Conservation (phyloP, 2,329 filamentous ascomycete species). For the Cadophora gregata region DNA sequence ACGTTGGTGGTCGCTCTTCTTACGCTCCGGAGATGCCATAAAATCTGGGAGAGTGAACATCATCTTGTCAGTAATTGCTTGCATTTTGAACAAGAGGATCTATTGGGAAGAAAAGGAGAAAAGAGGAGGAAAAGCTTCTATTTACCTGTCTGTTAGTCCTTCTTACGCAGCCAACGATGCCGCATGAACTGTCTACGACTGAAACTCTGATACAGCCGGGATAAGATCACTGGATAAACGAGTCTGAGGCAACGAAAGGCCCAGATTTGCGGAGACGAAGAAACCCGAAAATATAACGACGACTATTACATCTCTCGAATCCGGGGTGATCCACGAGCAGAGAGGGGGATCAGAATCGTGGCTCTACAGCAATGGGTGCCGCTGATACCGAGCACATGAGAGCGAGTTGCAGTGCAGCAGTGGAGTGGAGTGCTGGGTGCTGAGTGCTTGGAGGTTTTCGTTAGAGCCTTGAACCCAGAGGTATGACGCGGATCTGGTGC, state of each 20-base stretch:
- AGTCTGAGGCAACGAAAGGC: conserved; percentile 34
- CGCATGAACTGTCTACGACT: conserved; percentile 42
- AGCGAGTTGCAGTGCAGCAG: neutral
- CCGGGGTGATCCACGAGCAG: conserved; percentile 23
- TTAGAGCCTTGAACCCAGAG: neutral
- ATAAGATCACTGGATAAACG: conserved; percentile 35
- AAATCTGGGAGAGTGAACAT: conserved; percentile 42
- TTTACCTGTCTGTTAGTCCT: conserved; percentile 27
- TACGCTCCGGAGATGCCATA: conserved; percentile 40
- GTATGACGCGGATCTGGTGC: conserved; percentile 21
- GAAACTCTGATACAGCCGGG: conserved; percentile 41
- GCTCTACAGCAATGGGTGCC: conserved; percentile 16
- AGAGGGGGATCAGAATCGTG: conserved; percentile 18
- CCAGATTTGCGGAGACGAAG: conserved; percentile 26
- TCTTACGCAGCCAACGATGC: conserved; percentile 30
- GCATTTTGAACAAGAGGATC: conserved; percentile 24
- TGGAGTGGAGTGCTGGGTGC: no score
- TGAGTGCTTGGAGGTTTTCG: neutral
- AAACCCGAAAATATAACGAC: conserved; percentile 24
- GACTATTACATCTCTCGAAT: conserved; percentile 35
- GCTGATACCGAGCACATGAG: conserved; percentile 25
- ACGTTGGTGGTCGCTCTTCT: conserved; percentile 37
- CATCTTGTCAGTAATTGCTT: conserved; percentile 41
- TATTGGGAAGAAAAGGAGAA: neutral
- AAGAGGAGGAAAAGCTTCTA: conserved; percentile 20